A percentile compares a stretch with the other conserved stretches of the same genome.
These are phyloP conservation scores for Trichoderma breve DNA, from an alignment of 2,329 filamentous ascomycete genomes.

Conservation along the genomic window DNA sequence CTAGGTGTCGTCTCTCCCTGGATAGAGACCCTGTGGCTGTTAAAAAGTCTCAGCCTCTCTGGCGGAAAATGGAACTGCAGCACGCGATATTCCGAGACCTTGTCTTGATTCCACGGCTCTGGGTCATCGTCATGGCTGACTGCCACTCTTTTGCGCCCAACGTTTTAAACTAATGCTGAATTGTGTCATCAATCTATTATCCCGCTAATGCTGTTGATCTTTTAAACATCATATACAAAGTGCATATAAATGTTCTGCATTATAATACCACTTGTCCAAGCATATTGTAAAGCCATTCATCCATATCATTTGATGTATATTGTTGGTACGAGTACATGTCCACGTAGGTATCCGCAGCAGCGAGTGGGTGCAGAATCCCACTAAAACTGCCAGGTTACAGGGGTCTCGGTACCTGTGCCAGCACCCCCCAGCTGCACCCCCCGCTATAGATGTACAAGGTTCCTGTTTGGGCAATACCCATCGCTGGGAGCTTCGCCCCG, in stretches of 20 bases:
- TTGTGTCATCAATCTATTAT: too few relatives aligned
- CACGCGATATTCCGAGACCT: neutral
- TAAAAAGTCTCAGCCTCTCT: neutral
- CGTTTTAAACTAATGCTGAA: neutral
- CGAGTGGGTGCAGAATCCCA: neutral
- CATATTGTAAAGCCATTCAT: too few relatives aligned
- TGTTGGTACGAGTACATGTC: neutral
- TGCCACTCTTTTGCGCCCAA: neutral
- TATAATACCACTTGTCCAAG: too few relatives aligned
- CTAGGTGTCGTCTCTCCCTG: neutral
- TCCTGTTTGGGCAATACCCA: slow-evolving; percentile 8
- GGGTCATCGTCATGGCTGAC: neutral
- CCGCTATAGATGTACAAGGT: neutral
- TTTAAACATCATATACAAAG: too few relatives aligned
- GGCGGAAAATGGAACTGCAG: neutral
- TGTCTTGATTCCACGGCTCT: neutral
- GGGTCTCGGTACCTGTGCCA: neutral
- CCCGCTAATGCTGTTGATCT: too few relatives aligned
- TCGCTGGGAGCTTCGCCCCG: neutral
- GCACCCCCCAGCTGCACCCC: neutral
- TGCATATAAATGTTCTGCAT: too few relatives aligned
- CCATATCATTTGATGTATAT: neutral
- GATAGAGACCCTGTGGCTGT: neutral
- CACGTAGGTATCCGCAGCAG: neutral
- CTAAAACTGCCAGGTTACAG: neutral